Evolutionary conservation across 257 asterid genomes (phyloP).

Genomic region (Solanum clarkiae): DNA sequence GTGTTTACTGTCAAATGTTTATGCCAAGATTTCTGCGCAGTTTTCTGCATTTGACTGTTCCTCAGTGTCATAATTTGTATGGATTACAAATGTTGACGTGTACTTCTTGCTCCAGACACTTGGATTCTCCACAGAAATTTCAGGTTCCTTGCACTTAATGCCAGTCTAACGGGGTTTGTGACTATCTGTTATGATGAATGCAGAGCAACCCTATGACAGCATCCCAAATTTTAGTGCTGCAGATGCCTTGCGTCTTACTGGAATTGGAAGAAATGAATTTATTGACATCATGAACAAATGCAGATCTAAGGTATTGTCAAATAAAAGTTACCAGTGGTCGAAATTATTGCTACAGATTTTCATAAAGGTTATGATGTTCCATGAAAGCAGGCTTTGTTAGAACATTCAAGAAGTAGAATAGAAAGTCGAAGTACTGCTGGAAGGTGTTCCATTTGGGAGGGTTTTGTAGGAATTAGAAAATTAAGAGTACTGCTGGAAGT

Average conservation of each 20-base stretch:
- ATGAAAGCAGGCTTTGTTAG: not conserved
- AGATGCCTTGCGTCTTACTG: conserved; percentile 89
- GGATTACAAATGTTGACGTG: not conserved
- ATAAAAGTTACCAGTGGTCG: not conserved
- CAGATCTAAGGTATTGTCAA: conserved; percentile 87
- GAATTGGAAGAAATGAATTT: conserved; percentile 97
- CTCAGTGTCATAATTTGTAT: not conserved
- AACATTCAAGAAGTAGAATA: not conserved
- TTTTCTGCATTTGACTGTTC: not conserved
- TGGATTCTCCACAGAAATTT: not conserved
- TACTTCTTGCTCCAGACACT: not conserved
- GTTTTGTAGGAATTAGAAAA: not conserved
- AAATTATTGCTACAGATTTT: not conserved
- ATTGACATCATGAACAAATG: conserved; percentile 99
- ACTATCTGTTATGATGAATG: conserved; percentile 14
- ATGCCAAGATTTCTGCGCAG: not conserved
- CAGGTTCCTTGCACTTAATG: not conserved
- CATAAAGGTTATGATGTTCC: not conserved
- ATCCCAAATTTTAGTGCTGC: conserved; percentile 99
- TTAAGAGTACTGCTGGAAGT: not conserved
- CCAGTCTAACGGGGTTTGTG: not conserved
- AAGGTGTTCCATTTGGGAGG: not conserved
- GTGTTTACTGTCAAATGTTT: not conserved
- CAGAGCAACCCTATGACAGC: conserved; percentile 99
- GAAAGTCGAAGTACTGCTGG: not conserved